Evolutionary conservation across 2,329 filamentous ascomycete species (phyloP), one percentile per base, ranked within the genome.

Genomic region (Fusarium oxysporum): DNA sequence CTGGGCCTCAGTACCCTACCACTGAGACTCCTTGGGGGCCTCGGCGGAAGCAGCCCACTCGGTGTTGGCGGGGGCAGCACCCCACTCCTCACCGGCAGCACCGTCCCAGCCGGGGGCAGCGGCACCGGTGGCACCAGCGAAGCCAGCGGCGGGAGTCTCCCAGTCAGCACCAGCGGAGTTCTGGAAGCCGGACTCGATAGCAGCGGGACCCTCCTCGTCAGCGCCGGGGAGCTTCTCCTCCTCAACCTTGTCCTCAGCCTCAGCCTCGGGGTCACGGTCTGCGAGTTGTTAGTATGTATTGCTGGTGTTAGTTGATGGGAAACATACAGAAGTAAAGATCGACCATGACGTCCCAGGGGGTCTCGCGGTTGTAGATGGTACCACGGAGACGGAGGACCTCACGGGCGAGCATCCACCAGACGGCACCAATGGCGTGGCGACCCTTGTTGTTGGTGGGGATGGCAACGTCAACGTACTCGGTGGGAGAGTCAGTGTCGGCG

Each of bases 401-500:
- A 91, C 96, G 96, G 85, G 96, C 96, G 80, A 99, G 91, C 92
- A 99, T 92, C 96, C 96, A 99, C 96, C 96, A 99, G 89, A 99
- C 86, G 81, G 96, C 91, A 90, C 96, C 96, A 82, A 99, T 99
- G 85, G 97, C 92, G 89, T 98, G 95, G 85, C 96, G 96, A 90
- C 95, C 96, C 93, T 99, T 99, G 94, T 99, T 99, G 94, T 99
- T 99, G 89, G 96, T 98, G 83, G 96, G 96, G 88, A 99, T 99
- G 86, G 96, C 96, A 86, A 98, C 94, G 84, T 99, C 96, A 85
- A 99, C 96, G 89, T 96, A 99, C 89, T 99, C 96, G 86, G 96
- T 98, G 82, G 96, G 96, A 72, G 96, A 98, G 90, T 99, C 96
- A 83, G 96, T 98, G 88, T 99, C 96, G 90, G 93, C 96, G 80